Evolutionary conservation across 2,329 filamentous ascomycete genomes (phyloP), one percentile per base, ranked within the genome.

Genomic region (Cercospora janseana): DNA sequence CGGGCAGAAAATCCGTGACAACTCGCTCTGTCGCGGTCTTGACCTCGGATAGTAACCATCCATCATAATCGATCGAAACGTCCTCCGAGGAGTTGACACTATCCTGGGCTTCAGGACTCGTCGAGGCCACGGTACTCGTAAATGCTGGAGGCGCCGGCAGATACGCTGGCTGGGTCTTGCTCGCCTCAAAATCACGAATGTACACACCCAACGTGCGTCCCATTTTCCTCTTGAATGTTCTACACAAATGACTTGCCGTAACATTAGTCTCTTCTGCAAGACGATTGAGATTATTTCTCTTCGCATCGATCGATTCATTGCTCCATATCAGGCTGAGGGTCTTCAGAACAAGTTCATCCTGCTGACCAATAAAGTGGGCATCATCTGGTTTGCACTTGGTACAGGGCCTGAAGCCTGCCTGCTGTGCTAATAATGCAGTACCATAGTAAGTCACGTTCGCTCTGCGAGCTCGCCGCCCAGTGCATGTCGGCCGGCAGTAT

Each of bases 401-500:
- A 66, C 81, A 84, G 0, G 80, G 68, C 18, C 80, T 71, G 60
- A 75, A 83, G 1, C 80, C 63, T 12, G 71, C 72, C 8, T 65
- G 62, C 56, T 74, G 71, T 1, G 82, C 82, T 23, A 75, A 70
- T 0, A 62, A 52, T 0, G 71, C 60, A 0, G 68, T 72, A 12
- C 72, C 63, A 65, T 75, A 81, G 66, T 83, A 85, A 24, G 70
- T 66, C 24, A 87, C 71, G 15, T 79, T 77, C 8, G 79, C 73
- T n/a, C 79, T 72, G 2, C 75, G 71, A 1, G 79, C 76, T 10
- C 87, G 74, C n/a, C 81, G 76, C 3, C 78, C 75, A 12, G 77
- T 76, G 63, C 82, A 85, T 15, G 75, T 79, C 1, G 81, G 80
- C 1, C 81, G 75, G 63, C 82, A 85, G 66, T 81, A 85, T 43